Base-by-base conservation (phyloP, 768 basidiomycete genomes). In the Cystobasidium tubakii region DNA sequence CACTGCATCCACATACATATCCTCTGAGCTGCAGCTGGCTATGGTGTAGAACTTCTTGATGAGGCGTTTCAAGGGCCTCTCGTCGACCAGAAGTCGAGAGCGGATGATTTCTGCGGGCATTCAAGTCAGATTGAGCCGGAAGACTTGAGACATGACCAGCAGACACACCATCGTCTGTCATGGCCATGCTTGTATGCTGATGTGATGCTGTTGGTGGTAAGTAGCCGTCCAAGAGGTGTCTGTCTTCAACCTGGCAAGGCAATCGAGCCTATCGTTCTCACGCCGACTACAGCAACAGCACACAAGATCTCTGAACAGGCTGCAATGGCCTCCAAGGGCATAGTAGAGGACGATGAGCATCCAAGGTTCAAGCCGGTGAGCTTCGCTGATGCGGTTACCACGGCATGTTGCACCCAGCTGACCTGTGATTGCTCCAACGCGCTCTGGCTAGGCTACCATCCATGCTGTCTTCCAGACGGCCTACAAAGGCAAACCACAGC, bases 1-100 rank as follows among this genome's bases (percentile, higher is more conserved):
- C 6, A 39, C 15, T 6, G 6, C 15, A 6, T 7, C 21, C n/a
- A 39, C 74, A 3, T 12, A 75, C 74, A 75, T 46, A 1, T 71
- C 66, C 27, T 60, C 27, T 13, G 43, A 1, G 15, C 50, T 44
- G 44, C 29, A 29, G 19, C 25, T 21, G 15, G 74, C 55, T 19
- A 75, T 53, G 19, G 70, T 1, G 27, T 71, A 60, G 43, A 75
- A 75, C 19, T 54, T 60, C 46, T 75, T 75, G 71, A 75, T 42
- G 19, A 75, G 33, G 15, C 69, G 66, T 21, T 67, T 67, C 23
- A 70, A 57, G 15, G 44, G 66, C 62, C 66, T 44, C 27, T 75
- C 74, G 44, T 75, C 74, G 9, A 62, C 66, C 13, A 70, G 66
- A 3, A 74, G 50, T 13, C 73, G 54, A 29, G 73, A 72, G 23